These are phyloP conservation scores for Lachnum nothofagi DNA, from an alignment of 2,329 filamentous ascomycete genomes.

Conservation along the genomic window DNA sequence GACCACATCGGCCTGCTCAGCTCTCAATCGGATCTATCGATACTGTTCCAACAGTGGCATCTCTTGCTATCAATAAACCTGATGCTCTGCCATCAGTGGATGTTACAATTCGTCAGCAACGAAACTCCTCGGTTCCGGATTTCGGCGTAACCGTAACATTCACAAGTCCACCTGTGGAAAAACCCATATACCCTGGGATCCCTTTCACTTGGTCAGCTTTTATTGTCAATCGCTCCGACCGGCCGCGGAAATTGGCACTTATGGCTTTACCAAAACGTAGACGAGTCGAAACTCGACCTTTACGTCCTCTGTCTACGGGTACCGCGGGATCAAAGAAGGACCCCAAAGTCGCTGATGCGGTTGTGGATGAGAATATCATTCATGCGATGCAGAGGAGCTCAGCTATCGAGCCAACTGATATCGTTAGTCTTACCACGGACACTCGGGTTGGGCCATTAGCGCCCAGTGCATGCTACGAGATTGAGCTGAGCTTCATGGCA, in stretches of 20 bases:
- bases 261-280: conserved; percentile 62
- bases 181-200: conserved; percentile 58
- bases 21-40: conserved; percentile 55
- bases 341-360: conserved; percentile 53
- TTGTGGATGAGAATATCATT: conserved; percentile 66
- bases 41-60: conserved; percentile 48
- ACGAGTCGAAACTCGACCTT: conserved; percentile 46
- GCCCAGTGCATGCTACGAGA: conserved; percentile 67
- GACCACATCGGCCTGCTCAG: conserved; percentile 57
- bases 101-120: conserved; percentile 40
- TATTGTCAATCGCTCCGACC: conserved; percentile 65
- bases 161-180: conserved; percentile 53
- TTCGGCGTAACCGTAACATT: conserved; percentile 74
- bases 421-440: conserved; percentile 72
- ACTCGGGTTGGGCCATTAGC: conserved; percentile 67
- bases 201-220: conserved; percentile 69
- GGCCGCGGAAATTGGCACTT: conserved; percentile 63
- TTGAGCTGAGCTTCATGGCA: conserved; percentile 67
- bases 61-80: conserved; percentile 53
- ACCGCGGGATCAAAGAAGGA: conserved; percentile 31
- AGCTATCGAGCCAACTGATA: conserved; percentile 57
- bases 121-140: conserved; percentile 46
- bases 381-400: conserved; percentile 66
- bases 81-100: conserved; percentile 57
- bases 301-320: conserved; percentile 46